Base-by-base conservation (phyloP, 2,329 filamentous ascomycete genomes). In the Teratosphaeria gauchensis region DNA sequence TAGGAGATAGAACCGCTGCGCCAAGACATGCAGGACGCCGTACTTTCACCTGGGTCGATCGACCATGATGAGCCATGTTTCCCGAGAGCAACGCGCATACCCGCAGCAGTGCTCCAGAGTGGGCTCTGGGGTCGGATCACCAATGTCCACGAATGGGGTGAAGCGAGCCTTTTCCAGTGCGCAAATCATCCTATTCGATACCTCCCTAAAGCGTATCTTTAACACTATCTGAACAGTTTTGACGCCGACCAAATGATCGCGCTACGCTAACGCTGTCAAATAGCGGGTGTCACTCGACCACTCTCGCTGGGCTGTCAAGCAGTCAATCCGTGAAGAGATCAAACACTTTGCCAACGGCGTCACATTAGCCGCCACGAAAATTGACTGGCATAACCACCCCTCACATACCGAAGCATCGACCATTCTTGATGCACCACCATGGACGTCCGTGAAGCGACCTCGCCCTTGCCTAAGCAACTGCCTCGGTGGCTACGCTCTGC, bases 401-500 rank as follows among this genome's bases (percentile, higher is more conserved):
- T 19, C 16, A 19, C 42, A 19, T 16, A 19, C 6, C 42, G n/a
- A 8, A 48, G 42, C 42, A 46, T n/a, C 19, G 12, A 14, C 35
- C 6, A 16, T 21, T 3, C 19, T 19, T 24, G 5, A 11, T 21
- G 42, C 19, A n/a, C 42, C 42, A 48, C 19, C 42, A 48, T 48
- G 42, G n/a, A 4, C 42, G 5, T 48, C 6, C 42, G 19, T 8
- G 42, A 48, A n/a, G 16, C 19, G 16, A 21, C 42, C 42, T 48
- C 42, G 8, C 42, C n/a, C n/a, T 16, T 48, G 42, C 42, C 42
- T 4, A 59, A 60, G 53, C 58, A 35, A n/a, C 35, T 56, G 3
- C 51, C 58, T 8, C 35, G 55, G 61, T 61, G 53, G 56, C 59
- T 59, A 24, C 51, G n/a, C 3, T 30, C 28, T 21, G 35, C 57